Base-by-base conservation (phyloP, 2,329 filamentous ascomycete genomes). In the Exophiala dermatitidis region DNA sequence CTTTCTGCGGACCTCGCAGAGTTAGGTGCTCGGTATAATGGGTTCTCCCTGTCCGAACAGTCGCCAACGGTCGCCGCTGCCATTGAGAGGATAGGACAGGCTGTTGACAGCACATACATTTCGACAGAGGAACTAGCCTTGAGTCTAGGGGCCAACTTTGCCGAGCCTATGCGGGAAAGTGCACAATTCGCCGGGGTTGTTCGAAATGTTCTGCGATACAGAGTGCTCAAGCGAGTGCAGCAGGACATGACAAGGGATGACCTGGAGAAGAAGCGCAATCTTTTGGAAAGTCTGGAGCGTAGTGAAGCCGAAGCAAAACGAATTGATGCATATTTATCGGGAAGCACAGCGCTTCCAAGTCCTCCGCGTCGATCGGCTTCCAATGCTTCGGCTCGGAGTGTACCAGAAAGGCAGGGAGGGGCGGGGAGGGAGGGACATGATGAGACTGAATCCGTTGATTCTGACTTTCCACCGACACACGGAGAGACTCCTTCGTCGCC, bases 191-290 rank as follows among this genome's bases (percentile, higher is more conserved):
- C 93, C 0, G 88, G 93, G 7, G 89, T 98, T 1, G 93, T 98
- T 2, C 83, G 90, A 40, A 87, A 77, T 60, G 91, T 98, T 33
- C 74, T 98, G 50, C 82, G 88, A 60, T 98, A 96, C 68, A 79
- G 93, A 10, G 85, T 97, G 2, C 74, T 96, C 58, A 98, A 98
- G 74, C 81, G 93, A 44, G 88, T 98, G 49, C 93, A 98, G 67
- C 90, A 97, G 69, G 93, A 98, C 67, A 91, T 97, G 84, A 97
- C 93, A 1, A 85, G 85, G 42, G 93, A 98, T 54, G 90, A 98
- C 64, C 76, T 98, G 7, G 80, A 85, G 51, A 95, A 91, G 76
- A 97, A 97, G 74, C 83, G 80, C 63, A 74, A 79, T 2, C 77
- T 93, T 8, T 77, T 98, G 9, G 88, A 95, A 42, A 86, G 90